Percentiles rank a stretch among this genome's conserved stretches.
Evolutionary conservation across 2,329 filamentous ascomycete species (phyloP).

Genomic region (Trichoderma citrinoviride): DNA sequence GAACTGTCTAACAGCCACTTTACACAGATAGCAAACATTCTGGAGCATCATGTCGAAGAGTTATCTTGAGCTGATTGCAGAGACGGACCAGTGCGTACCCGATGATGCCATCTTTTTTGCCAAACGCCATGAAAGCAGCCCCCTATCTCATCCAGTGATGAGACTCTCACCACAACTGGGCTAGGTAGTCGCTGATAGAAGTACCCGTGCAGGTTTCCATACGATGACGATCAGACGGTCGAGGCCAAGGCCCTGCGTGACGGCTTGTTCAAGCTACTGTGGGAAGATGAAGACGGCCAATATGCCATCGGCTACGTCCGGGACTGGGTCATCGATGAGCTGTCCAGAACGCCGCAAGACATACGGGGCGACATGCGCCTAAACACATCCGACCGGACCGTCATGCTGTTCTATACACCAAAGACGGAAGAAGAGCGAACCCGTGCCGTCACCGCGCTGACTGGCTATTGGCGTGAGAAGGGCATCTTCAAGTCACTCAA

Average conservation of each 20-base stretch:
- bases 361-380: slow-evolving; percentile 61
- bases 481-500: slow-evolving; percentile 69
- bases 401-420: slow-evolving; percentile 58
- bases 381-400: slow-evolving; percentile 56
- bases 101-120: not conserved
- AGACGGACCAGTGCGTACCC: slow-evolving; percentile 53
- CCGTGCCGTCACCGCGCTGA: slow-evolving; percentile 52
- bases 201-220: slow-evolving; percentile 66
- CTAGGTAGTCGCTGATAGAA: not conserved
- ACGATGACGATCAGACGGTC: slow-evolving; percentile 59
- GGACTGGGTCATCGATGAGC: slow-evolving; percentile 48
- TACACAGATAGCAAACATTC: not conserved
- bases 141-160: no score
- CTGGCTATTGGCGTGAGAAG: slow-evolving; percentile 66
- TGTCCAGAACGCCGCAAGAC: slow-evolving; percentile 46
- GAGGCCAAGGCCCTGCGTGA: slow-evolving; percentile 55
- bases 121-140: not conserved
- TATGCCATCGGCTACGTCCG: slow-evolving; percentile 62
- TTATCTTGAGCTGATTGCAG: slow-evolving; percentile 53
- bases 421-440: slow-evolving; percentile 63
- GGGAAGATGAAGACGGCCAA: slow-evolving; percentile 60
- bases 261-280: slow-evolving; percentile 64
- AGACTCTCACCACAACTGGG: not conserved
- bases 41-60: slow-evolving; percentile 28
- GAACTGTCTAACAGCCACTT: not conserved